Evolutionary conservation across 208 protist genomes (phyloP).

Genomic region (Wallacemonas collosoma): DNA sequence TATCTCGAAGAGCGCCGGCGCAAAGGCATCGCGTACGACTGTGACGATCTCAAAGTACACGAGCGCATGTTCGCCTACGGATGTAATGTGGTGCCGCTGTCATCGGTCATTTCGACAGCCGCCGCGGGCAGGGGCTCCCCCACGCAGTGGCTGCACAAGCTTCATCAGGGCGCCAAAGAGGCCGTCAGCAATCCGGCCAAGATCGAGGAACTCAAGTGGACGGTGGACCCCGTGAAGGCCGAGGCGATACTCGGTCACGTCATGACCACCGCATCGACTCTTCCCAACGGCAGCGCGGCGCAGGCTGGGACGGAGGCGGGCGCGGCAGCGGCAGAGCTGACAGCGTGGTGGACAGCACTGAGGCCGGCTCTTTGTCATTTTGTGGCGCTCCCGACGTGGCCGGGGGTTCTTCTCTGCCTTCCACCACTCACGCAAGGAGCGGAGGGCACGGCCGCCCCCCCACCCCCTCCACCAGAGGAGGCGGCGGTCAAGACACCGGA

Average conservation of each 20-base stretch:
- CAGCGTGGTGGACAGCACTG: conserved; percentile 36
- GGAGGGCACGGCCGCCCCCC: neutral
- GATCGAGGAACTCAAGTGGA: conserved; percentile 4
- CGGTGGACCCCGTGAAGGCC: conserved; percentile 13
- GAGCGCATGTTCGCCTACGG: conserved; percentile 82
- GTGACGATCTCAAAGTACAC: conserved; percentile 67
- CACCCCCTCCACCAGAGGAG: neutral
- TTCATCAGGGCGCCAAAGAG: neutral
- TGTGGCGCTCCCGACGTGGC: conserved; percentile 68
- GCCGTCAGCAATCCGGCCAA: neutral
- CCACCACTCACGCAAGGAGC: conserved; percentile 16
- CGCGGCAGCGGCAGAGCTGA: neutral
- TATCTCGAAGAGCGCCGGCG: conserved; percentile 51
- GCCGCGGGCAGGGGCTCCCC: neutral
- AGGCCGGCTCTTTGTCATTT: conserved; percentile 50
- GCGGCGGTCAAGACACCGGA: neutral
- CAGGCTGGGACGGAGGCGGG: neutral
- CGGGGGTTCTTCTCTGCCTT: conserved; percentile 49
- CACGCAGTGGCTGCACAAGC: conserved; percentile 1
- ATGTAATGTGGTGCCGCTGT: conserved; percentile 38
- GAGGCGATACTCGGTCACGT: neutral
- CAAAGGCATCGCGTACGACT: conserved; percentile 45
- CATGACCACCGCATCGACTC: neutral
- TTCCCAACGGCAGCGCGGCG: too few relatives aligned
- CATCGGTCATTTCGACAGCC: neutral